Evolutionary conservation across 139 green algal genomes (phyloP).

Genomic region (Pleodorina starrii): DNA sequence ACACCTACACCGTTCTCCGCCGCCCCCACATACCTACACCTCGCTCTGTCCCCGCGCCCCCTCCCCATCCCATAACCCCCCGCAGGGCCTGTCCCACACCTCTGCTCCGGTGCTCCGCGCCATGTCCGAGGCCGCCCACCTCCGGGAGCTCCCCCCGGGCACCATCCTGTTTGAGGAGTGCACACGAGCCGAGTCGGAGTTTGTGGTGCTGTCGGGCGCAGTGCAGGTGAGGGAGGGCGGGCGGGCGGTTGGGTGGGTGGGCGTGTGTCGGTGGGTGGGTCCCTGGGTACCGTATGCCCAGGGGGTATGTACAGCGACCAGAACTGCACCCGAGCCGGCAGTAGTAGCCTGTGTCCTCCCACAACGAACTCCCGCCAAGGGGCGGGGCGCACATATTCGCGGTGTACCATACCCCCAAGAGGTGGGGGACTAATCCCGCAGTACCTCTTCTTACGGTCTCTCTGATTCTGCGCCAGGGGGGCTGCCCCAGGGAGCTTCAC

Average conservation of each 20-base stretch:
- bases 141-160: constrained; percentile 13
- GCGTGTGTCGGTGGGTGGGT: neutral
- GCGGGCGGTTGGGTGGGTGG: neutral
- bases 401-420: no score
- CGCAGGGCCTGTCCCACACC: constrained; percentile 6
- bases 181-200: constrained; percentile 23
- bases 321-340: no score
- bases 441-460: no score
- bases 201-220: constrained; percentile 14
- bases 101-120: constrained; percentile 6
- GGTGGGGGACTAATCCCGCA: no score
- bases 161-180: constrained; percentile 46
- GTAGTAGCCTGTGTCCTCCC: no score
- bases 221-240: constrained; percentile 17
- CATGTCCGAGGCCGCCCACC: constrained; percentile 1
- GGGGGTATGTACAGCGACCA: no score
- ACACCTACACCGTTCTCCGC: neutral
- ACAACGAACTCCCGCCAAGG: no score
- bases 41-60: neutral
- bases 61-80: no score
- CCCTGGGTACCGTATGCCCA: no score
- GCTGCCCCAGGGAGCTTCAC: no score
- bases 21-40: neutral
- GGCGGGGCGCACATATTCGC: no score
- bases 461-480: no score